Evolutionary conservation across 1,284 basidiomycete genomes (phyloP).

Genomic region (Laetiporus sulphureus): DNA sequence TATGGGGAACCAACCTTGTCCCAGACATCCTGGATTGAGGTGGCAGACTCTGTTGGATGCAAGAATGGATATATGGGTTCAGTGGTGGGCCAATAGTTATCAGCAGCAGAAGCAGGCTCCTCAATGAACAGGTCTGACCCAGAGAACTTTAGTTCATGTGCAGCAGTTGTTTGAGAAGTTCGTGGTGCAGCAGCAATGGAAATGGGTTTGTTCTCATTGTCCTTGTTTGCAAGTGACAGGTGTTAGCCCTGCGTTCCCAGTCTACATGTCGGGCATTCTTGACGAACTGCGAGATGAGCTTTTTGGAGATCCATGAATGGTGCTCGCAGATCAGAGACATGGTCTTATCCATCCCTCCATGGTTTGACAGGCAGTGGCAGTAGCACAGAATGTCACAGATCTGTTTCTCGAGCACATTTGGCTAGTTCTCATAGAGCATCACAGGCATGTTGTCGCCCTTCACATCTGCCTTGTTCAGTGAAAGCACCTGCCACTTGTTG

Average conservation of each 20-base stretch:
- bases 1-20: background rate
- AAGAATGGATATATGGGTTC: no score
- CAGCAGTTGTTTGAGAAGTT: no score
- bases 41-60: no score
- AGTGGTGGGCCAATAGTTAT: no score
- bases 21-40: background rate
- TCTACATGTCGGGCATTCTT: slow-evolving; percentile 68
- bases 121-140: no score
- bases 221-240: background rate
- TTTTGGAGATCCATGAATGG: slow-evolving; percentile 79
- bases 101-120: no score
- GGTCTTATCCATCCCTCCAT: slow-evolving; percentile 76
- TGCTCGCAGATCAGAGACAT: slow-evolving; percentile 49
- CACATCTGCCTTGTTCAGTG: slow-evolving; percentile 25
- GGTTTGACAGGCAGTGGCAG: slow-evolving; percentile 58
- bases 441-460: slow-evolving; percentile 25
- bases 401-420: slow-evolving; percentile 68
- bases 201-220: background rate
- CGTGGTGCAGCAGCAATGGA: background rate
- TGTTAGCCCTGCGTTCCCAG: slow-evolving; percentile 20
- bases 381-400: slow-evolving; percentile 71
- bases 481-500: slow-evolving; percentile 20
- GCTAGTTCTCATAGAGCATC: slow-evolving; percentile 59
- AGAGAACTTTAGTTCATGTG: no score
- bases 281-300: slow-evolving; percentile 69